Conservation (phyloP, 345 rosid species). For the Populus tremula region DNA sequence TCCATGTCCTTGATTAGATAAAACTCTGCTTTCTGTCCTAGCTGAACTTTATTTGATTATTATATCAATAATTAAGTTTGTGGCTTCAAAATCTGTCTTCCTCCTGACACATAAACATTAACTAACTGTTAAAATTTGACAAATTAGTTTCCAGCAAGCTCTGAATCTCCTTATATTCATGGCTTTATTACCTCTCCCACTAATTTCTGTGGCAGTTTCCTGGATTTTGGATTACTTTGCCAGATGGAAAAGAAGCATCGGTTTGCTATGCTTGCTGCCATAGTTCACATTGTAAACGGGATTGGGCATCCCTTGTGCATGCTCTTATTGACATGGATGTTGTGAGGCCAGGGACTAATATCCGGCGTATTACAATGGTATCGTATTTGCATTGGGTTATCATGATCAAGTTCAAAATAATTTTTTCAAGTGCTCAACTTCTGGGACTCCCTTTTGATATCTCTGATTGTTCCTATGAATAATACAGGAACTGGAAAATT, state of each 20-base stretch:
- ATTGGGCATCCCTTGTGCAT: conserved; percentile 75
- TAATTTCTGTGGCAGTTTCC: conserved; percentile 52
- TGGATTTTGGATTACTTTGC: conserved; percentile 94
- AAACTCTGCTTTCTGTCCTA: conserved; percentile 14
- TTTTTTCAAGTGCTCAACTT: not conserved
- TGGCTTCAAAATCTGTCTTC: not conserved
- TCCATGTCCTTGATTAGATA: conserved; percentile 7
- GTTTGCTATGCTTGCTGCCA: conserved; percentile 88
- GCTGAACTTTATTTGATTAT: conserved; percentile 7
- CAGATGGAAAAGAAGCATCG: conserved; percentile 91
- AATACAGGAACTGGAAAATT: conserved; percentile 79
- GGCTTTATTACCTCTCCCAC: not conserved
- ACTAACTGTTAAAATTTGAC: not conserved
- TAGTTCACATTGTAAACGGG: conserved; percentile 93
- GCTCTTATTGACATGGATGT: conserved; percentile 91
- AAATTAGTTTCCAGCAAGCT: not conserved
- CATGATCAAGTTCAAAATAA: conserved; percentile 2
- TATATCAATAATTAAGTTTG: not conserved
- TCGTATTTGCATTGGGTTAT: not conserved
- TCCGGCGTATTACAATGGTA: conserved; percentile 72
- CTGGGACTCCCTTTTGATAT: conserved; percentile 11
- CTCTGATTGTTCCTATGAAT: conserved; percentile 20
- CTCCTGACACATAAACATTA: not conserved
- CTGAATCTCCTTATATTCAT: not conserved
- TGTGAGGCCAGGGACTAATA: conserved; percentile 73